Conservation (phyloP, 1,139 yeast species). For the Magnusiomyces ingens region DNA sequence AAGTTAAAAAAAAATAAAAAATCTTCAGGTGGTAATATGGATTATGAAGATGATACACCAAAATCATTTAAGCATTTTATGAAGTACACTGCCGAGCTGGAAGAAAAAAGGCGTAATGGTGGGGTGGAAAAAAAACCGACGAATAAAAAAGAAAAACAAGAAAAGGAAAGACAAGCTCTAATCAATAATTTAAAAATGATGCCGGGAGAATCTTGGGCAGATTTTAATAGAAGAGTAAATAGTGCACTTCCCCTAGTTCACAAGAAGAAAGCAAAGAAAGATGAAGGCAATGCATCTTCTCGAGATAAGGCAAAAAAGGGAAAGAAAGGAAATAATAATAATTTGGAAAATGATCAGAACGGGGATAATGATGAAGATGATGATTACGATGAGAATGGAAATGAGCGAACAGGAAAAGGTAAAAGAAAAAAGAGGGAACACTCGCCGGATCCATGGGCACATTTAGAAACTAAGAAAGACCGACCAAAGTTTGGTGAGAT, state of each 20-base stretch:
- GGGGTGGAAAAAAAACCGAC: neutral
- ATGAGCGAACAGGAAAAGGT: constrained; percentile 21
- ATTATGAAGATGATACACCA: constrained; percentile 30
- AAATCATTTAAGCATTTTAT: constrained; percentile 28
- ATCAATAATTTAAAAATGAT: constrained; percentile 21
- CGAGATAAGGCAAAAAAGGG: neutral
- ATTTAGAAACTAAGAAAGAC: constrained; percentile 22
- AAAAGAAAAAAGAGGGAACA: constrained; percentile 26
- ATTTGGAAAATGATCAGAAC: constrained; percentile 15
- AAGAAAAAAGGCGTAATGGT: constrained; percentile 14
- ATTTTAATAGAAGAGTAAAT: constrained; percentile 35
- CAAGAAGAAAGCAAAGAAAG: constrained; percentile 16
- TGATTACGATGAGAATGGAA: constrained; percentile 23
- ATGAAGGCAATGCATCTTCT: neutral
- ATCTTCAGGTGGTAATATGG: neutral
- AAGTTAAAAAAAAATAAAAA: too few species aligned
- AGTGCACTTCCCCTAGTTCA: constrained; percentile 36
- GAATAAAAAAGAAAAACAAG: constrained; percentile 7
- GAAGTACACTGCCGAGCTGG: constrained; percentile 22
- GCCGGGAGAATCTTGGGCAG: constrained; percentile 34
- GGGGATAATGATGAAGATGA: constrained; percentile 17
- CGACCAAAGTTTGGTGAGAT: constrained; percentile 38
- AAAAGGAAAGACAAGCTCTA: constrained; percentile 4
- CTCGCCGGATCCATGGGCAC: constrained; percentile 39
- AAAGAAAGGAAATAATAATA: neutral